Conservation (phyloP, 257 asterid genomes). For the Plantago major region DNA sequence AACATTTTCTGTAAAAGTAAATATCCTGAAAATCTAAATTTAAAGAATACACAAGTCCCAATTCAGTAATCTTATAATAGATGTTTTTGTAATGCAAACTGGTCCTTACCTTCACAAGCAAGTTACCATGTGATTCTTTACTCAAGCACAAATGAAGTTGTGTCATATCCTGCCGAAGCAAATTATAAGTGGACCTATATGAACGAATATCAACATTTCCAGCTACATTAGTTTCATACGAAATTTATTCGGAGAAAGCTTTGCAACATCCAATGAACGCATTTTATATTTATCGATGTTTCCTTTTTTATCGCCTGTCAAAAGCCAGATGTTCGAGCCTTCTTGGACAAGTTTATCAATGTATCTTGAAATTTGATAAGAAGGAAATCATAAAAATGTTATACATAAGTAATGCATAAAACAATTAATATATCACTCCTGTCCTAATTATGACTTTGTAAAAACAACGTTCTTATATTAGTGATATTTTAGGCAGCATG, state of each 20-base stretch:
- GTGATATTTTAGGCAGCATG: too few relatives aligned
- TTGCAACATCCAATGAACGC: neutral
- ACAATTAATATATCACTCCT: neutral
- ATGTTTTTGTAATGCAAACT: constrained; percentile 9
- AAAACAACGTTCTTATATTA: too few relatives aligned
- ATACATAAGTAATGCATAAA: neutral
- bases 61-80: constrained; percentile 11
- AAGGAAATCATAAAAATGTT: neutral
- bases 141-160: constrained; percentile 49
- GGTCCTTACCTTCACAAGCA: constrained; percentile 41
- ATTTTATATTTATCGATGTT: constrained; percentile 73
- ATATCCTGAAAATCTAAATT: constrained; percentile 52
- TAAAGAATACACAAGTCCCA: constrained; percentile 24
- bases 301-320: constrained; percentile 73
- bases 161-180: constrained; percentile 61
- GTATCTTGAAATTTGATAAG: constrained; percentile 61
- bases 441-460: too few relatives aligned
- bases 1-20: too few relatives aligned
- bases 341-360: constrained; percentile 74
- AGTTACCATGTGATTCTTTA: constrained; percentile 21
- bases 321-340: constrained; percentile 62
- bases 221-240: neutral
- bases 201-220: neutral
- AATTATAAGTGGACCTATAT: constrained; percentile 62
- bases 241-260: neutral